Percentiles rank a stretch among this genome's conserved stretches.
Conservation (phyloP, 345 rosid genomes). For the Reutealis trisperma region DNA sequence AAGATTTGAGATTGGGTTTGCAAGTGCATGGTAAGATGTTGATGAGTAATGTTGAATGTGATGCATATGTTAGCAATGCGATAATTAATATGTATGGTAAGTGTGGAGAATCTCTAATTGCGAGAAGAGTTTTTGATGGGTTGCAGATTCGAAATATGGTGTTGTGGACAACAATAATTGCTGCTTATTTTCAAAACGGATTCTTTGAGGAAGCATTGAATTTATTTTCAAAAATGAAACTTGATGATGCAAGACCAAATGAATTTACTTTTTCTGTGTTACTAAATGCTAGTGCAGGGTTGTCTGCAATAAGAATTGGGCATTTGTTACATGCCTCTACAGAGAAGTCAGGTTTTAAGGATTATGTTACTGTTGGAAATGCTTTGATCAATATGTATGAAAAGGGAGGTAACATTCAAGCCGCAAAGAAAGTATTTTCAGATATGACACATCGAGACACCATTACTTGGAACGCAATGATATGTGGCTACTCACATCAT, state of each 20-base stretch:
- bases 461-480: constrained; percentile 71
- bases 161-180: constrained; percentile 60
- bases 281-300: constrained; percentile 60
- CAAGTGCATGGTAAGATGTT: constrained; percentile 58
- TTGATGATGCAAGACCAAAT: constrained; percentile 50
- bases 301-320: constrained; percentile 60
- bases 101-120: constrained; percentile 50
- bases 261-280: constrained; percentile 60
- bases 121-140: constrained; percentile 52
- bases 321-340: constrained; percentile 47
- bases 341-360: constrained; percentile 54
- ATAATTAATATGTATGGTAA: constrained; percentile 77
- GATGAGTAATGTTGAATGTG: constrained; percentile 38
- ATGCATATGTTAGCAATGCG: constrained; percentile 45
- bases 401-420: constrained; percentile 58
- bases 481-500: constrained; percentile 76
- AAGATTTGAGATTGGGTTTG: constrained; percentile 54
- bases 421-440: constrained; percentile 51
- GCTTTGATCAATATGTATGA: constrained; percentile 77
- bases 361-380: constrained; percentile 60
- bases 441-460: constrained; percentile 41
- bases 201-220: constrained; percentile 68
- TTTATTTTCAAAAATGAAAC: constrained; percentile 49
- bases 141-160: constrained; percentile 50
- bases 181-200: constrained; percentile 66